Base-by-base conservation (phyloP, 495 filamentous ascomycete genomes). In the Mytilinidion resinicola region DNA sequence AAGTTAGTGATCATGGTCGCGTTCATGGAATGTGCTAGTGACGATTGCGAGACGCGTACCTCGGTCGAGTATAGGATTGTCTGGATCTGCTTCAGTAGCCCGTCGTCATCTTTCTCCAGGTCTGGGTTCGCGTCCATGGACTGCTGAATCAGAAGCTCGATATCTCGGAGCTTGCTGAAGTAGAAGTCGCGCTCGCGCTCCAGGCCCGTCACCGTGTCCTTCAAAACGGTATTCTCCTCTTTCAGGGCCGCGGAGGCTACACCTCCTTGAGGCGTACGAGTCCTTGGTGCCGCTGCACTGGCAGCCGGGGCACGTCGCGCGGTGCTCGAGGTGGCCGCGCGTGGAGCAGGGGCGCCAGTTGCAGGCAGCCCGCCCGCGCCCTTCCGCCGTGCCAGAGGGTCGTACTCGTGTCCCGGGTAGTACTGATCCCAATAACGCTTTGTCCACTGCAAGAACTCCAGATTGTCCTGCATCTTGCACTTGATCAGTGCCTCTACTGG, bases 391-490 rank as follows among this genome's bases (percentile, higher is more conserved):
- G 75, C 75, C 20, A 95, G 77, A 9, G 93, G 89, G 73, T 98
- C 93, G 74, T 98, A 98, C 61, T 97, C 93, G 52, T 89, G 89
- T 46, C 92, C 93, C 9, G 93, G 91, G 70, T 86, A 98, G 80
- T 96, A 90, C 69, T 96, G 91, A 69, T 98, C 95, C 93, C 93
- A 98, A 76, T 90, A 96, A 62, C 79, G 77, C 82, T 97, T 97
- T 53, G 82, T 85, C 89, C 89, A 98, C 77, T 98, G 93, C 36
- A 98, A 82, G 74, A 97, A 98, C 69, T 96, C 95, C 60, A 98
- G 90, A 77, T 98, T 98, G 72, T 98, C 93, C 76, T 98, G 93
- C 89, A 98, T 97, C 77, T 95, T 95, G 80, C 93, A 98, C 74
- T 96, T 97, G 62, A 90, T 80, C 55, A 98, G 85, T 63, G 81